Evolutionary conservation across 495 filamentous ascomycete genomes (phyloP).

Genomic region (Aspergillus asperescens): DNA sequence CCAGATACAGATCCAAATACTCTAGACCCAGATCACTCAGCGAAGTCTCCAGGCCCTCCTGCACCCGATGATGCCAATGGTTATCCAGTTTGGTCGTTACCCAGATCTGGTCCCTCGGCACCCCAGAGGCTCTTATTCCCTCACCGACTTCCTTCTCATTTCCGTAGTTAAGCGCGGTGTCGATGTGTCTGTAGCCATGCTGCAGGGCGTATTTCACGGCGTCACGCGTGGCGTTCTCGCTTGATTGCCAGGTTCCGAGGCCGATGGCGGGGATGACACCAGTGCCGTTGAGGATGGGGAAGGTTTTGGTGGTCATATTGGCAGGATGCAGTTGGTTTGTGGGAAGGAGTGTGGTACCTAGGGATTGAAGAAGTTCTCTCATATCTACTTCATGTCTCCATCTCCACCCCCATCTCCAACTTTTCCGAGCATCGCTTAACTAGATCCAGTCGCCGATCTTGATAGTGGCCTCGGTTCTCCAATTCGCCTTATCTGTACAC

Average conservation of each 20-base stretch:
- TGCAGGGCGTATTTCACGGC: slow-evolving; percentile 8
- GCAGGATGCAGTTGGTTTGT: background rate
- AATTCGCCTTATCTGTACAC: too few relatives aligned
- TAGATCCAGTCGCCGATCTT: too few relatives aligned
- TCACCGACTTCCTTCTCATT: slow-evolving; percentile 8
- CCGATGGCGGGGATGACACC: slow-evolving; percentile 4
- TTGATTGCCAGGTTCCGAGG: slow-evolving; percentile 9
- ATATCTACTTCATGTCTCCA: background rate
- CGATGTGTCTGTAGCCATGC: slow-evolving; percentile 7
- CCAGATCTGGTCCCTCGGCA: slow-evolving; percentile 5
- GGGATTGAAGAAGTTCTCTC: background rate
- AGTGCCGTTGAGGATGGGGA: background rate
- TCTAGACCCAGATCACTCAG: background rate
- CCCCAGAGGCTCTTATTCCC: background rate
- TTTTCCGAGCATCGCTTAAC: too few relatives aligned
- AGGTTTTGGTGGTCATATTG: background rate
- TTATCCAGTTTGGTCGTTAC: slow-evolving; percentile 6
- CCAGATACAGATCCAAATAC: slow-evolving; percentile 5
- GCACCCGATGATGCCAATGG: slow-evolving; percentile 5
- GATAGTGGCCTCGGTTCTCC: too few relatives aligned
- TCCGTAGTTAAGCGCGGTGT: slow-evolving; percentile 5
- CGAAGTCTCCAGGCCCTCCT: background rate
- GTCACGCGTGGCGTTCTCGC: slow-evolving; percentile 1
- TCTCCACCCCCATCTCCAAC: too few relatives aligned
- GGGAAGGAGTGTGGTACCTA: background rate